Evolutionary conservation across 2,329 filamentous ascomycete species (phyloP).

Genomic region (Gyromitra esculenta): DNA sequence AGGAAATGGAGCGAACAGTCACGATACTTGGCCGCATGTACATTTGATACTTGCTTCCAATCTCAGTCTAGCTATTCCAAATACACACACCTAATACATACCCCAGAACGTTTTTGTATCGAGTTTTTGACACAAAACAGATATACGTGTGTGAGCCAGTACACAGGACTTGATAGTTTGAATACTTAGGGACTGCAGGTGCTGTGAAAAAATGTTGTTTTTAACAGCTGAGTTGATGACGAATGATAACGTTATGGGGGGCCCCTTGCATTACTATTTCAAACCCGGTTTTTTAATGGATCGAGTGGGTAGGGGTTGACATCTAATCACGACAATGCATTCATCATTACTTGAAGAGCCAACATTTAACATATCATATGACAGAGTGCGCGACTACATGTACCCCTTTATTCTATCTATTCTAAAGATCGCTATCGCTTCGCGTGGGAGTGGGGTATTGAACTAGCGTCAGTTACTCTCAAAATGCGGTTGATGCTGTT

Average conservation of each 20-base stretch:
- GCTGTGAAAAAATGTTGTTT: conserved; percentile 8
- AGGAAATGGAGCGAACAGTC: not conserved
- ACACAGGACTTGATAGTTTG: not conserved
- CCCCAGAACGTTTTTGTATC: conserved; percentile 11
- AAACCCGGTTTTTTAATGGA: conserved; percentile 11
- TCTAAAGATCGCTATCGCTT: conserved; percentile 17
- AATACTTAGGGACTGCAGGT: not conserved
- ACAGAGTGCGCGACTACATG: not conserved
- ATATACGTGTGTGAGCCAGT: conserved; percentile 7
- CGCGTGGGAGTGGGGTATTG: conserved; percentile 5
- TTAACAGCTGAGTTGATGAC: not conserved
- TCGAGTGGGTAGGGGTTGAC: not conserved
- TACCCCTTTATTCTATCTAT: conserved; percentile 36
- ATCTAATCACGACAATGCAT: conserved; percentile 14
- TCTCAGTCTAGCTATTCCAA: conserved; percentile 3
- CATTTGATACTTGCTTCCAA: not conserved
- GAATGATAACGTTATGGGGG: conserved; percentile 8
- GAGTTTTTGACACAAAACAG: conserved; percentile 14
- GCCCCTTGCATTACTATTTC: conserved; percentile 38
- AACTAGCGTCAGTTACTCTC: conserved; percentile 16
- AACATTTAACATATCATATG: conserved; percentile 33
- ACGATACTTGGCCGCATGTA: conserved; percentile 11
- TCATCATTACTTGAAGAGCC: conserved; percentile 14
- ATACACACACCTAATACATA: not conserved
- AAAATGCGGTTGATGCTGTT: conserved; percentile 18